These are phyloP conservation scores for Yamadazyma aaseri DNA, from an alignment of 1,139 yeast species.

Conservation along the genomic window DNA sequence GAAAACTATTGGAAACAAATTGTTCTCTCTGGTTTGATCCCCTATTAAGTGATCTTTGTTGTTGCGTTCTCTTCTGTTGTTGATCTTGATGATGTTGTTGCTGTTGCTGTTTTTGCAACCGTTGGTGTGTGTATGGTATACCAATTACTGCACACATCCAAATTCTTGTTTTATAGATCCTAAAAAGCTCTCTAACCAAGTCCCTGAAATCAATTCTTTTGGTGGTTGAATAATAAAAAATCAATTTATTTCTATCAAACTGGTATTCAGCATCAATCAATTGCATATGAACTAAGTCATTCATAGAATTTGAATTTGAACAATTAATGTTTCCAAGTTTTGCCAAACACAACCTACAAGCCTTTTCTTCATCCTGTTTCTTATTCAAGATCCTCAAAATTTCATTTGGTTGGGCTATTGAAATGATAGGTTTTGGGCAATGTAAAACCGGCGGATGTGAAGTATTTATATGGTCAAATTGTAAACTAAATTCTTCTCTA, in stretches of 20 bases:
- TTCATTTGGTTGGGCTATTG: slow-evolving; percentile 65
- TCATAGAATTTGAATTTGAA: slow-evolving; percentile 9
- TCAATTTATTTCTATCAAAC: slow-evolving; percentile 90
- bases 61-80: not conserved
- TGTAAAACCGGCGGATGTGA: slow-evolving; percentile 36
- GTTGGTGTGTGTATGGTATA: slow-evolving; percentile 21
- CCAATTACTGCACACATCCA: slow-evolving; percentile 90
- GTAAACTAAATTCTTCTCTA: slow-evolving; percentile 10
- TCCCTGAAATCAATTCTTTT: slow-evolving; percentile 91
- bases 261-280: slow-evolving; percentile 86
- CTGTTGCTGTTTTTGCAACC: slow-evolving; percentile 4
- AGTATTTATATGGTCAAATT: slow-evolving; percentile 22
- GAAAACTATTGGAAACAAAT: not conserved
- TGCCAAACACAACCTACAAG: slow-evolving; percentile 59
- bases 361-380: slow-evolving; percentile 69
- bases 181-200: slow-evolving; percentile 85
- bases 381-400: slow-evolving; percentile 58
- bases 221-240: slow-evolving; percentile 75
- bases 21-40: not conserved
- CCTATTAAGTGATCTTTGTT: not conserved
- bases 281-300: slow-evolving; percentile 29
- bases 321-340: slow-evolving; percentile 48
- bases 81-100: slow-evolving; percentile 1
- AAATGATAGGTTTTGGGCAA: slow-evolving; percentile 73
- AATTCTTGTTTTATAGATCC: slow-evolving; percentile 91